Base-by-base conservation (phyloP, 371 early-diverging fungal species). In the Phascolomyces articulosus region DNA sequence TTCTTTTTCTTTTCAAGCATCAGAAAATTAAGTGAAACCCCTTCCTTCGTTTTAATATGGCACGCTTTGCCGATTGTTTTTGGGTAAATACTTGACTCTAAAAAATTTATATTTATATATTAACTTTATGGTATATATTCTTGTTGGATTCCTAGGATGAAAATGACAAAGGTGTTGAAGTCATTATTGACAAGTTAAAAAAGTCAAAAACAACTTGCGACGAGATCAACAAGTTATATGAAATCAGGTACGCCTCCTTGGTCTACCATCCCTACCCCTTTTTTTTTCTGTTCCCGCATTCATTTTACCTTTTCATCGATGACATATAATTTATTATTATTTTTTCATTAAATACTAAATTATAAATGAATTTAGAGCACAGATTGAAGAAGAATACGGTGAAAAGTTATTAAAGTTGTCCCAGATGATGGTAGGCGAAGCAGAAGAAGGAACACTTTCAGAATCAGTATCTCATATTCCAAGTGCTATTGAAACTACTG, bases 381-480 rank as follows among this genome's bases (percentile, higher is more conserved):
- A 70, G 26, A 72, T 72, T 38, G 72, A 72, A 65, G 60, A 68
- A 44, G 68, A 72, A 9, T 72, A 72, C 48, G 72, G 72, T 23
- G 68, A 72, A 38, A 61, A 62, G 24, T 44, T 72, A 20, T 48
- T 72, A 38, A 66, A 72, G 55, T 49, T 70, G 9, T 70, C 70
- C 11, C 76, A 75, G 29, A 55, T 59, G 38, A 64, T 73, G 4
- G 65, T 79, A 23, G 78, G 78, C 11, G 62, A 72, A 60, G 61
- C 66, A 21, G 80, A 79, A 62, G 73, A 73, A 67, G 74, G 78
- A 11, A 74, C 69, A 3, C 74, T 82, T 66, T 68, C 71, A 4
- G 80, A 79, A 20, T 74, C 80, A 21, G 49, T 82, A 34, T 69
- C 70, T 4, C 71, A 73, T 40, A 78, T 82, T 26, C 78, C 79